These are phyloP conservation scores for Lactarius sp. DNA, from an alignment of 768 basidiomycete genomes.

Conservation along the genomic window DNA sequence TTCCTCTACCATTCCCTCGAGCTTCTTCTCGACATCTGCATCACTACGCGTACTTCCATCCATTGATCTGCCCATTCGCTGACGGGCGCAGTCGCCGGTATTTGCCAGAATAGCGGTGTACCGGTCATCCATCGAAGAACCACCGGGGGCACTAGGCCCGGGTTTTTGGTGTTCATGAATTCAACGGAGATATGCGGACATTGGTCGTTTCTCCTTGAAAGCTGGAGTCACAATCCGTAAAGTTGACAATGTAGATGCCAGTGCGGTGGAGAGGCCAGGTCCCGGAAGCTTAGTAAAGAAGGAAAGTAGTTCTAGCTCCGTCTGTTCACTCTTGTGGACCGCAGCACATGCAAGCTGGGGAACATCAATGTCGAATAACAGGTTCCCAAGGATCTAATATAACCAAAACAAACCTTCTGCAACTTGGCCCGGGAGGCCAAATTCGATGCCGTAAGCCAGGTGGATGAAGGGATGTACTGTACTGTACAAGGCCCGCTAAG, in stretches of 20 bases:
- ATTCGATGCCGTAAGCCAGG: conserved; percentile 57
- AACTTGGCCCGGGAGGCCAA: conserved; percentile 51
- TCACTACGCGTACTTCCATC: conserved; percentile 15
- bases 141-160: conserved; percentile 12
- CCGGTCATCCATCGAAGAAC: neutral
- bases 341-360: conserved; percentile 52
- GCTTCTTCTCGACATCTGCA: conserved; percentile 29
- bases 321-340: conserved; percentile 40
- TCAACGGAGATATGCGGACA: conserved; percentile 47
- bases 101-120: conserved; percentile 22
- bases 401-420: conserved; percentile 48
- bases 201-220: conserved; percentile 37
- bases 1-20: conserved; percentile 59
- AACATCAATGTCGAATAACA: neutral
- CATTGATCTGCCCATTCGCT: conserved; percentile 26
- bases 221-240: conserved; percentile 9
- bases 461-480: conserved; percentile 61
- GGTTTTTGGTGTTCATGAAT: conserved; percentile 47
- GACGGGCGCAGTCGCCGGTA: conserved; percentile 20
- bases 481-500: conserved; percentile 44
- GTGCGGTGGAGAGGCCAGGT: conserved; percentile 20
- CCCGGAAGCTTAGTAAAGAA: conserved; percentile 25
- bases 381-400: neutral
- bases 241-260: conserved; percentile 28
- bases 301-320: conserved; percentile 33